Conservation (phyloP, 2,329 filamentous ascomycete genomes). For the Botryosphaeria agaves region DNA sequence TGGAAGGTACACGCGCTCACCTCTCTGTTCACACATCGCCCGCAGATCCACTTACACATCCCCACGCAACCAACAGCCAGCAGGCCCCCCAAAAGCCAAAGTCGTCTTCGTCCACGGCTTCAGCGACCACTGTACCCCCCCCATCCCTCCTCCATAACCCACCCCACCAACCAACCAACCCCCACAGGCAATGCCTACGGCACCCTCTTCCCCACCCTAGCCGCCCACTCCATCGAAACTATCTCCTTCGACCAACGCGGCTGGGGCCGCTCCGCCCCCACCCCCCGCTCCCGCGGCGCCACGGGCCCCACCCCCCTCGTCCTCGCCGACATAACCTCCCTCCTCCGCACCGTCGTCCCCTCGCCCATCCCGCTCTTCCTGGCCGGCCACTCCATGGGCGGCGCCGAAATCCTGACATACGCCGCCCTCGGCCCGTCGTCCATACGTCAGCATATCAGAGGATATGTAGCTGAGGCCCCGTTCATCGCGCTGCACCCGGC, state of each 20-base stretch:
- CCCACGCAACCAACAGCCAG: slow-evolving; percentile 26
- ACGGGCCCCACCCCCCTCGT: slow-evolving; percentile 60
- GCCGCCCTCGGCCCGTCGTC: slow-evolving; percentile 27
- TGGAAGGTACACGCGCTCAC: slow-evolving; percentile 30
- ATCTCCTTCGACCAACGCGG: slow-evolving; percentile 38
- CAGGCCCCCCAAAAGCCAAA: slow-evolving; percentile 44
- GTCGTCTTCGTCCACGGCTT: slow-evolving; percentile 79
- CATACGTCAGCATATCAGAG: slow-evolving; percentile 44
- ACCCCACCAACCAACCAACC: not conserved
- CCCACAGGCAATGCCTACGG: slow-evolving; percentile 51
- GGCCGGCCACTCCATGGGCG: slow-evolving; percentile 85
- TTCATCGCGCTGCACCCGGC: slow-evolving; percentile 56
- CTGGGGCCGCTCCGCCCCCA: slow-evolving; percentile 60
- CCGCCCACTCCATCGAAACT: slow-evolving; percentile 54
- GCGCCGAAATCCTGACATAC: slow-evolving; percentile 55
- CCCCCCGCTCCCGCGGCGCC: slow-evolving; percentile 45
- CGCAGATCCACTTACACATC: slow-evolving; percentile 2
- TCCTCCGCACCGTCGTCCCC: slow-evolving; percentile 42
- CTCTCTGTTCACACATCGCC: slow-evolving; percentile 1
- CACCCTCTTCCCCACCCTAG: slow-evolving; percentile 54
- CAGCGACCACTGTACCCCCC: slow-evolving; percentile 50
- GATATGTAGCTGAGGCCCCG: slow-evolving; percentile 61
- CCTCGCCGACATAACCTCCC: slow-evolving; percentile 60
- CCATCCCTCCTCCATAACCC: slow-evolving; percentile 1
- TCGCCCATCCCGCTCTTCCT: slow-evolving; percentile 50